Evolutionary conservation across 1,139 yeast genomes (phyloP).

Genomic region (Blastobotrys serpentis): DNA sequence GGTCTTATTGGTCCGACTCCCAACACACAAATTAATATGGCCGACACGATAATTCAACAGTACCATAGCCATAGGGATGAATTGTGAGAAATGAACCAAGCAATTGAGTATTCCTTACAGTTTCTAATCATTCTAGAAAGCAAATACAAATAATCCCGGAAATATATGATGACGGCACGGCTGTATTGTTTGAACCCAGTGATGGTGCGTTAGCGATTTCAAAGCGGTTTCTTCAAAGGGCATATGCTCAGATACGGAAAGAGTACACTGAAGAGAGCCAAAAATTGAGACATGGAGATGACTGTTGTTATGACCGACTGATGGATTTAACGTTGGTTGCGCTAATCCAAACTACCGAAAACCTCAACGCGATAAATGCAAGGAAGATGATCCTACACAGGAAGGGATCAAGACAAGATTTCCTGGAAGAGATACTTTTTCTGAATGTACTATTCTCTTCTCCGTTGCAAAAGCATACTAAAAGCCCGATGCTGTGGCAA

Average conservation of each 20-base stretch:
- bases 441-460: conserved; percentile 36
- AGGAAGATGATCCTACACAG: conserved; percentile 29
- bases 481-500: conserved; percentile 42
- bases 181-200: conserved; percentile 22
- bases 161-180: conserved; percentile 13
- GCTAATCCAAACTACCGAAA: conserved; percentile 33
- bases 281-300: not conserved
- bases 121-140: conserved; percentile 12
- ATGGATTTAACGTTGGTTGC: conserved; percentile 6
- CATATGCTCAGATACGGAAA: conserved; percentile 20
- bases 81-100: not conserved
- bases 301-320: not conserved
- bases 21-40: not conserved
- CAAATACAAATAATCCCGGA: conserved; percentile 24
- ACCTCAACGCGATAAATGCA: conserved; percentile 35
- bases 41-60: conserved; percentile 1
- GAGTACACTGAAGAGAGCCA: conserved; percentile 13
- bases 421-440: conserved; percentile 31
- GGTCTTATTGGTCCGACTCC: conserved; percentile 1
- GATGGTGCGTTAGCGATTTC: conserved; percentile 34
- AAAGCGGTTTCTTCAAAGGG: conserved; percentile 23
- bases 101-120: not conserved
- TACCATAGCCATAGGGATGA: not conserved
- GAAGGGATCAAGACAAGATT: conserved; percentile 10
- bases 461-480: conserved; percentile 39